Percentiles rank a stretch among this genome's conserved stretches.
Conservation (phyloP, 805 yeast genomes). For the Yamadazyma sp. region DNA sequence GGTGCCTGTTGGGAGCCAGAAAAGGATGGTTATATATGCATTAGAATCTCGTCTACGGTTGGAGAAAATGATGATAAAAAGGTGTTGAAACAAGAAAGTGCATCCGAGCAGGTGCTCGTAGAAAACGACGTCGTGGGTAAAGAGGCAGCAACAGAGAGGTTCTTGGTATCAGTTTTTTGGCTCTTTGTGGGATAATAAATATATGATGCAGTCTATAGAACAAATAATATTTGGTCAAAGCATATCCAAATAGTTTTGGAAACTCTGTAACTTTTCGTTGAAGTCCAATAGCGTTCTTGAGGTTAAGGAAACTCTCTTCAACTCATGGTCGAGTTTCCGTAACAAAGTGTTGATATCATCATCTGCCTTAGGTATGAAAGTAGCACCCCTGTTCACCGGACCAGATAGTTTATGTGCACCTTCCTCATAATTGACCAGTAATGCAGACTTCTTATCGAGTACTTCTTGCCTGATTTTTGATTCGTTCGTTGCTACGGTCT, state of each 20-base stretch:
- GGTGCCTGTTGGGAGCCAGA: conserved; percentile 59
- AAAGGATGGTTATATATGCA: conserved; percentile 48
- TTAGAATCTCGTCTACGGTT: conserved; percentile 27
- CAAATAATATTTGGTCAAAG: not conserved
- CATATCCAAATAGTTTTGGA: conserved; percentile 16
- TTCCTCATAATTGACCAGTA: not conserved
- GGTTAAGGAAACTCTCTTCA: conserved; percentile 4
- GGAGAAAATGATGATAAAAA: too few species aligned
- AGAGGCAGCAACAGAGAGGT: not conserved
- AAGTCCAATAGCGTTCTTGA: conserved; percentile 12
- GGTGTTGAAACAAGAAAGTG: not conserved
- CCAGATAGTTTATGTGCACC: not conserved
- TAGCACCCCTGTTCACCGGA: not conserved
- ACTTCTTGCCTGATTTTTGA: conserved; percentile 17
- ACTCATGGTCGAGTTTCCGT: conserved; percentile 4
- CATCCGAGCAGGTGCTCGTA: too few species aligned
- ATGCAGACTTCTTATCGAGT: not conserved
- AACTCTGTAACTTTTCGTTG: conserved; percentile 21
- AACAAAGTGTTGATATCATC: conserved; percentile 11
- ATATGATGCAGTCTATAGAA: conserved; percentile 3
- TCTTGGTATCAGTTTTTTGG: conserved; percentile 13
- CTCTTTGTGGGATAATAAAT: conserved; percentile 11
- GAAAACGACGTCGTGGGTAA: too few species aligned
- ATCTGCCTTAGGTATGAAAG: conserved; percentile 7
- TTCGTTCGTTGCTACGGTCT: conserved; percentile 18